Evolutionary conservation across 495 filamentous ascomycete genomes (phyloP).

Genomic region (Penicillium atrosanguineum): DNA sequence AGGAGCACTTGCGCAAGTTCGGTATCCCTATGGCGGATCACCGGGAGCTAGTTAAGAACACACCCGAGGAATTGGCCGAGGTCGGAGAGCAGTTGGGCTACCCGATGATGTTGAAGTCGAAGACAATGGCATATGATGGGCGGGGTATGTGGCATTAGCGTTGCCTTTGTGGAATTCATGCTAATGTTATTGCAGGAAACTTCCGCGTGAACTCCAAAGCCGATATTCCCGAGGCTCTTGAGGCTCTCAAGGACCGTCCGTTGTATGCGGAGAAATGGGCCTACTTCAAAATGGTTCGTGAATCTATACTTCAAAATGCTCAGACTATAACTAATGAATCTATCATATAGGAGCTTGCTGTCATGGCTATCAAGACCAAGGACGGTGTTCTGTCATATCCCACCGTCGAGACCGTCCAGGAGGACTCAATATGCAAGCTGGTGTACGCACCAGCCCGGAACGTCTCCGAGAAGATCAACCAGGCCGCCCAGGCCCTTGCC

Average conservation of each 20-base stretch:
- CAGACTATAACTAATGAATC: not conserved
- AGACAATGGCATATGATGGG: conserved; percentile 92
- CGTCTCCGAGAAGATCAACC: conserved; percentile 57
- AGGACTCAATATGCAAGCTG: conserved; percentile 93
- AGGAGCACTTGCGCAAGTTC: conserved; percentile 68
- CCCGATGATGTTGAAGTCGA: conserved; percentile 93
- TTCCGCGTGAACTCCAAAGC: conserved; percentile 65
- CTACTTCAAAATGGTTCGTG: conserved; percentile 63
- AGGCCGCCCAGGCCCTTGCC: conserved; percentile 72
- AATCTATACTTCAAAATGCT: not conserved
- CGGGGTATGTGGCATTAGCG: conserved; percentile 46
- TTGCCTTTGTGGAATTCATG: not conserved
- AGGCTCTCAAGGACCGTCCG: conserved; percentile 65
- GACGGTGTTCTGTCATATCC: conserved; percentile 78
- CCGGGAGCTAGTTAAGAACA: conserved; percentile 53
- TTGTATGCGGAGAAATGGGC: conserved; percentile 94
- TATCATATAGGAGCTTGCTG: conserved; percentile 67
- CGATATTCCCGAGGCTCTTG: conserved; percentile 67
- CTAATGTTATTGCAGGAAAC: conserved; percentile 54
- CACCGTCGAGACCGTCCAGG: conserved; percentile 89
- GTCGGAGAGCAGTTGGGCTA: conserved; percentile 68
- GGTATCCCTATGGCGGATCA: conserved; percentile 71
- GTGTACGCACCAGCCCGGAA: conserved; percentile 81
- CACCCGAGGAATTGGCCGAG: conserved; percentile 57
- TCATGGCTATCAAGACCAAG: conserved; percentile 92